Evolutionary conservation across 441 rosid species (phyloP).

Genomic region (Syzygium malaccense): DNA sequence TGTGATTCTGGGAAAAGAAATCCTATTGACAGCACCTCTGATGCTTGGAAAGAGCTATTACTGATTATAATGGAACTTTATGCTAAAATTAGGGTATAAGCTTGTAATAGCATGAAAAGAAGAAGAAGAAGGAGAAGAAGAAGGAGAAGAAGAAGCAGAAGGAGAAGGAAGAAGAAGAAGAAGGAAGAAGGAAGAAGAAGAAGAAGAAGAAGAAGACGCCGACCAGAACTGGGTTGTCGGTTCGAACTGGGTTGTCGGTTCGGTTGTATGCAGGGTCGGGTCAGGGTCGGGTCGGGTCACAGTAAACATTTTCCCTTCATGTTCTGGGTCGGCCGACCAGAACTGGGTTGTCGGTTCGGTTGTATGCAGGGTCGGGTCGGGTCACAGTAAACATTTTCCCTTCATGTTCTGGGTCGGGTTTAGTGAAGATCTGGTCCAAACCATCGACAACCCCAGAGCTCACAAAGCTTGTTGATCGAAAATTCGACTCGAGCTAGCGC

Average conservation of each 20-base stretch:
- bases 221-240: too few relatives aligned
- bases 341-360: accelerated
- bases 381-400: accelerated
- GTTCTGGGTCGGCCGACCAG: too few relatives aligned
- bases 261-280: too few relatives aligned
- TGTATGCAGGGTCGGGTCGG: accelerated
- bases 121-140: too few relatives aligned
- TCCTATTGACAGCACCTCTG: not conserved
- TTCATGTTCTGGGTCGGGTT: accelerated
- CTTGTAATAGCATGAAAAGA: not conserved
- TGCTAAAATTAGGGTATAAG: not conserved
- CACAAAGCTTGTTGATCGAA: not conserved
- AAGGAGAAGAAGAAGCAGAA: too few relatives aligned
- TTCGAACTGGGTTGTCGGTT: too few relatives aligned
- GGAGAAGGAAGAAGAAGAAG: too few relatives aligned
- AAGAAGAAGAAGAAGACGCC: too few relatives aligned
- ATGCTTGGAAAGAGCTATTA: not conserved
- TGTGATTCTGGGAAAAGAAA: not conserved
- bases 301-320: too few relatives aligned
- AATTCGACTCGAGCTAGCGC: not conserved
- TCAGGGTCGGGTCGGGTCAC: too few relatives aligned
- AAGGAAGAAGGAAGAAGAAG: too few relatives aligned
- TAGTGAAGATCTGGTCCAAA: not conserved
- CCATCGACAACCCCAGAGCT: accelerated
- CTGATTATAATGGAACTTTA: not conserved